Base-by-base conservation (phyloP, 345 rosid genomes). In the Euphorbia lathyris region DNA sequence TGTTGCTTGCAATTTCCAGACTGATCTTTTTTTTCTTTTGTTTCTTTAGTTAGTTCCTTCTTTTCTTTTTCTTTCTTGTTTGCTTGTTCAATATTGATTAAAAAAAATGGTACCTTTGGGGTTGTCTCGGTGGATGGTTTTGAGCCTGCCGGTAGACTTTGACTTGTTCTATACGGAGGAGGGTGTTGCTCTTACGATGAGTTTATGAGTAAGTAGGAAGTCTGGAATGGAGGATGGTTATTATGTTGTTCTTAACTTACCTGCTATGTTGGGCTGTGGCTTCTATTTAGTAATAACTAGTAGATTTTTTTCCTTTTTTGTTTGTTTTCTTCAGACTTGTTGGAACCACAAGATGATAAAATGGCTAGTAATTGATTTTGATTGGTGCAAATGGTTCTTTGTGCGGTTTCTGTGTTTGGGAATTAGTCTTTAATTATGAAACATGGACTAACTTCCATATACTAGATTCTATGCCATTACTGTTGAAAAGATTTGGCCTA, bases 271-370 rank as follows among this genome's bases (percentile, higher is more conserved):
- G 45, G 45, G 43, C 45, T 34, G 23, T 60, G 42, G 42, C 10
- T 60, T 60, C 26, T 19, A 60, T 60, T 36, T 60, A 5, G 65
- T 60, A n/a, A n/a, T n/a, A n/a, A n/a, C n/a, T n/a, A 60, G 12
- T 27, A 60, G 19, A 2, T 3, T 8, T 34, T 38, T n/a, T 19
- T 27, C 32, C 29, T 29, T 34, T 34, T 34, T 34, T 34, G 38
- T n/a, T n/a, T n/a, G n/a, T n/a, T n/a, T n/a, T n/a, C 59, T 62
- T 38, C 74, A 26, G 17, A 52, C 20, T 14, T 22, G 14, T 47
- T 9, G 69, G 57, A 65, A 43, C 17, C 0, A 27, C 17, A 53
- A 53, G 13, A 17, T 19, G 61, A 2, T 65, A 11, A 27, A 53
- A 17, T 34, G 40, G 48, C 20, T 50, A 17, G 19, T 20, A 30